Conservation (phyloP, 208 protist genomes). For the Strigomonas galati region DNA sequence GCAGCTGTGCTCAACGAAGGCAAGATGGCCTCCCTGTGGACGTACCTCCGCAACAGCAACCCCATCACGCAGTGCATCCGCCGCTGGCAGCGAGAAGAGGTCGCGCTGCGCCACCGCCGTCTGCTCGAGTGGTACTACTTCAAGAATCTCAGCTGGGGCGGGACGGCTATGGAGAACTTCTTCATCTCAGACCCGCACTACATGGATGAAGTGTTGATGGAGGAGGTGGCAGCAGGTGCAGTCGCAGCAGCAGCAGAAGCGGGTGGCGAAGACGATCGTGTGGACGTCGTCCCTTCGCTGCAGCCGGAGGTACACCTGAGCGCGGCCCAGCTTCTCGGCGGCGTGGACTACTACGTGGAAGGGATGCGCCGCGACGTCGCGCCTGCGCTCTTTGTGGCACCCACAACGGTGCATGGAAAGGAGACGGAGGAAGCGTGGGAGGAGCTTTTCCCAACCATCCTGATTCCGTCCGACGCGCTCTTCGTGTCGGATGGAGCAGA, state of each 20-base stretch:
- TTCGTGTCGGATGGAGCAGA: too few species aligned
- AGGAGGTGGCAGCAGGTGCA: neutral
- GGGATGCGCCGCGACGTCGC: too few species aligned
- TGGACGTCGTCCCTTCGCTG: neutral
- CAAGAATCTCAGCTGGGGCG: slow-evolving; percentile 7
- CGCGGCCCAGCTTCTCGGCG: neutral
- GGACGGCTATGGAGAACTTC: neutral
- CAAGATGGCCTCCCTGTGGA: too few species aligned
- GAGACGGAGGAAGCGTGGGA: too few species aligned
- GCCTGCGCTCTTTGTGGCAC: too few species aligned
- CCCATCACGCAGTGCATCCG: neutral
- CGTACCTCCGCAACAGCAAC: neutral
- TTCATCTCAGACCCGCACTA: neutral
- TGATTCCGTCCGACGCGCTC: too few species aligned
- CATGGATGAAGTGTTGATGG: neutral
- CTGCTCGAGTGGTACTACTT: slow-evolving; percentile 16
- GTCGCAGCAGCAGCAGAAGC: neutral
- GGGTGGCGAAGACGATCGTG: neutral
- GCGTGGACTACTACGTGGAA: too few species aligned
- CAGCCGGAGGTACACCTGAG: neutral
- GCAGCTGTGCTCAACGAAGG: too few species aligned
- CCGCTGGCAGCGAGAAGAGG: neutral
- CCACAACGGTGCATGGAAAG: too few species aligned
- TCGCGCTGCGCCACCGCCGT: neutral
- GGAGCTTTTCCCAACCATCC: too few species aligned